A percentile compares a stretch with the other conserved stretches of the same genome.
phyloP scores from a whole-genome alignment of 2,329 filamentous ascomycete species.

The Neofusicoccum laricinum region DNA sequence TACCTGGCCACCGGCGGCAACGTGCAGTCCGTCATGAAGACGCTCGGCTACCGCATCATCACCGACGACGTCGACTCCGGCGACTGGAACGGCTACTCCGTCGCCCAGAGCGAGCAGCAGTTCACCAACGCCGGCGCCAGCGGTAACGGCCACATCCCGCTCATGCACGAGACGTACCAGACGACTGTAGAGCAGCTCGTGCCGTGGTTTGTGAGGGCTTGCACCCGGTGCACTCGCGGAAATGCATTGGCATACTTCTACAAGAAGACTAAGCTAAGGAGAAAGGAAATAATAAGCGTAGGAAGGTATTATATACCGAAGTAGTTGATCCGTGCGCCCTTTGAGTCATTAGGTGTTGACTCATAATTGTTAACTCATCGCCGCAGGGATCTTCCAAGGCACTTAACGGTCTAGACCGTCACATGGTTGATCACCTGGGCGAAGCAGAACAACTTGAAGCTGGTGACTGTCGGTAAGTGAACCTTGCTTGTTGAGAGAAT shows the following conservation, averaged over 20 bases:
- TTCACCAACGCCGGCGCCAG: constrained; percentile 31
- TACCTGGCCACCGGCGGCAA: constrained; percentile 33
- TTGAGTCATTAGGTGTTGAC: too few species aligned
- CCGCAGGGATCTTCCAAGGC: too few species aligned
- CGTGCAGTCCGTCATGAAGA: constrained; percentile 32
- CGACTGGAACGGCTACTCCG: constrained; percentile 34
- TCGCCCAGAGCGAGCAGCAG: constrained; percentile 31
- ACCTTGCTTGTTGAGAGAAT: neutral
- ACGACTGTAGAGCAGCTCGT: constrained; percentile 33
- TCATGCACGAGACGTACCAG: constrained; percentile 36
- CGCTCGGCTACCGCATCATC: constrained; percentile 34
- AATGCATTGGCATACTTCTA: too few species aligned
- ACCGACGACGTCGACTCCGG: constrained; percentile 32
- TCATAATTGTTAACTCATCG: too few species aligned
- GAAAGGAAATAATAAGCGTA: too few species aligned
- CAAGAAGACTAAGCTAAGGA: too few species aligned
- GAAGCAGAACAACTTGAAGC: constrained; percentile 33
- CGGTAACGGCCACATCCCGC: constrained; percentile 34
- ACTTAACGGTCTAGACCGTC: too few species aligned
- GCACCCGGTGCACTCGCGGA: too few species aligned
- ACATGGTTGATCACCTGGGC: constrained; percentile 38
- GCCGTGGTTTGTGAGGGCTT: too few species aligned
- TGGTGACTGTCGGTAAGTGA: constrained; percentile 34
- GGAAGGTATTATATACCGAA: too few species aligned
- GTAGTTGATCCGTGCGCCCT: too few species aligned